phyloP scores from a whole-genome alignment of 305 asterid genomes.

The Fraxinus sp. region DNA sequence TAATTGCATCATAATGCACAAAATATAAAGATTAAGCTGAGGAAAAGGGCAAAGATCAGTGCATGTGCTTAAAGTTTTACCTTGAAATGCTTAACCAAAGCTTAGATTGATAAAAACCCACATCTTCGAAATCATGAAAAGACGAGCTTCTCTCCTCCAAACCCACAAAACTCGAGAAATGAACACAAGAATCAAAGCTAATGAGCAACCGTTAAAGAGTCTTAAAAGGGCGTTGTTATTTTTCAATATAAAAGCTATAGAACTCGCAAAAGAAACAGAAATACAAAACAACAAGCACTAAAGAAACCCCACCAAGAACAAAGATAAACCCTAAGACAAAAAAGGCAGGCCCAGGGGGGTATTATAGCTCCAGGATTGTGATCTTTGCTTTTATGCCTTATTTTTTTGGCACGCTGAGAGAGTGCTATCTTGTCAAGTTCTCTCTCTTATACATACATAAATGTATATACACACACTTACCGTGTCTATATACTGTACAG shows the following conservation, averaged over 20 bases:
- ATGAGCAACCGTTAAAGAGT: not conserved
- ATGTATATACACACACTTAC: not conserved
- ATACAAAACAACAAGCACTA: not conserved
- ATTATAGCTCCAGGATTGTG: slow-evolving; percentile 32
- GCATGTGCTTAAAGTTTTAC: slow-evolving; percentile 1
- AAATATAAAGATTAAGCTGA: not conserved
- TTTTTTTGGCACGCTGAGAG: slow-evolving; percentile 43
- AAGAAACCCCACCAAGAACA: slow-evolving; percentile 23
- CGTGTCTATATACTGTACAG: not conserved
- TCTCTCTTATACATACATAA: slow-evolving; percentile 21
- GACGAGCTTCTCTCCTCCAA: not conserved
- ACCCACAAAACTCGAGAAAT: not conserved
- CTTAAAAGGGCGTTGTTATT: not conserved
- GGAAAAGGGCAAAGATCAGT: not conserved
- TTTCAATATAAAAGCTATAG: not conserved
- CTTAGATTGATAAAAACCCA: slow-evolving; percentile 25
- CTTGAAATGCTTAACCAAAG: slow-evolving; percentile 29
- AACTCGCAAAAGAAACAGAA: not conserved
- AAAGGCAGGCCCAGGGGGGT: slow-evolving; percentile 17
- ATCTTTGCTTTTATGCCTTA: slow-evolving; percentile 33
- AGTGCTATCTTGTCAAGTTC: slow-evolving; percentile 21
- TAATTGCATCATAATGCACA: not conserved
- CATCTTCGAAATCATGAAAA: slow-evolving; percentile 20
- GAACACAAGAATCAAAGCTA: not conserved
- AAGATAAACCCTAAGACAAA: slow-evolving; percentile 16